phyloP scores from a whole-genome alignment of 257 asterid genomes.

The Verbascum thapsus region DNA sequence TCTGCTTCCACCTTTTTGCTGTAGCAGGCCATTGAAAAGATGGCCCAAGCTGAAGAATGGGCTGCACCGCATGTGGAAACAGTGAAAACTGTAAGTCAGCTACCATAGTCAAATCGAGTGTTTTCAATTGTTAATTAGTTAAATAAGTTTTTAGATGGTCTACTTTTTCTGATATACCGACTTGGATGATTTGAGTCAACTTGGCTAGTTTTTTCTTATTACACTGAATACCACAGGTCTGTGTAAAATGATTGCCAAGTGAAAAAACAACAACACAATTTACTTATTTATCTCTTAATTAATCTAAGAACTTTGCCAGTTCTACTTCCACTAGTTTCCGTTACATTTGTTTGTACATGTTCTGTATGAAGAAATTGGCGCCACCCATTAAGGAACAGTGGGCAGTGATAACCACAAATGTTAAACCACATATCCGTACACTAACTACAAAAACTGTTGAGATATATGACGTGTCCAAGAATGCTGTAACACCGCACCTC shows the following conservation, averaged over 20 bases:
- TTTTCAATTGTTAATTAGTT: constrained; percentile 2
- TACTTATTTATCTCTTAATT: neutral
- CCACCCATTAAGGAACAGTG: constrained; percentile 79
- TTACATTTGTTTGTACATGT: constrained; percentile 20
- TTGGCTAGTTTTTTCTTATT: neutral
- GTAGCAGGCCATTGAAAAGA: constrained; percentile 72
- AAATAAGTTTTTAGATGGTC: constrained; percentile 12
- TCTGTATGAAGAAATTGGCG: constrained; percentile 64
- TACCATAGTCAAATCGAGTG: constrained; percentile 21
- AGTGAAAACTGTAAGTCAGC: constrained; percentile 67
- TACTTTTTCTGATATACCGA: neutral
- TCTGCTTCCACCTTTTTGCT: constrained; percentile 20
- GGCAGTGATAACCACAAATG: constrained; percentile 57
- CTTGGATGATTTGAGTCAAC: neutral
- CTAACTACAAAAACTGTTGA: constrained; percentile 59
- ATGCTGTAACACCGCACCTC: constrained; percentile 64
- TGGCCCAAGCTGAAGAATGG: constrained; percentile 77
- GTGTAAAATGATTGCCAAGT: constrained; percentile 19
- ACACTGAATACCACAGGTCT: neutral
- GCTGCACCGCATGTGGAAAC: constrained; percentile 85
- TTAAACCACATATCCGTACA: constrained; percentile 70
- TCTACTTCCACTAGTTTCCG: constrained; percentile 18
- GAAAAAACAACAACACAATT: neutral
- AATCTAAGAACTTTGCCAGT: neutral
- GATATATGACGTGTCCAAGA: constrained; percentile 62